Evolutionary conservation across 495 filamentous ascomycete genomes (phyloP).

Genomic region (Venustampulla echinocandica): DNA sequence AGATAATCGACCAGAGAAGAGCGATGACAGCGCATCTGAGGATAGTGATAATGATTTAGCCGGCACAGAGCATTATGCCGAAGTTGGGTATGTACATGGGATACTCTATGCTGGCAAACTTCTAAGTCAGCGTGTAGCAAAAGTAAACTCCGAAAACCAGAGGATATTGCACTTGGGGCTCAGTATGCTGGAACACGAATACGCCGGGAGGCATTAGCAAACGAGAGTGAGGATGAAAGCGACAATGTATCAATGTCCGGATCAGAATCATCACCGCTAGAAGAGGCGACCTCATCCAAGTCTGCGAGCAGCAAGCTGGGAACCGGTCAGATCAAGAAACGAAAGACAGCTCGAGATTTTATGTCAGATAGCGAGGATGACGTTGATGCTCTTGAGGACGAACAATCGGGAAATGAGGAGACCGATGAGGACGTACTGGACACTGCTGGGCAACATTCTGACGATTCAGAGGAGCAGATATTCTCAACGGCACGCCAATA

Average conservation of each 20-base stretch:
- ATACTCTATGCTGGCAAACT: constrained; percentile 1
- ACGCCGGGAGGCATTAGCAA: constrained; percentile 59
- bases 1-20: constrained; percentile 38
- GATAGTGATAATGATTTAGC: constrained; percentile 40
- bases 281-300: no score
- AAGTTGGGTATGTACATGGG: constrained; percentile 66
- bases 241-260: constrained; percentile 29
- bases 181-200: constrained; percentile 75
- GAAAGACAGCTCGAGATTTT: constrained; percentile 42
- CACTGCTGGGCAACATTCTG: constrained; percentile 21
- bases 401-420: constrained; percentile 18
- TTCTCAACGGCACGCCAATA: constrained; percentile 6
- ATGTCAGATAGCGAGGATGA: constrained; percentile 40
- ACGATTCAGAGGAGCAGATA: constrained; percentile 19
- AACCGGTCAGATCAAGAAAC: no score
- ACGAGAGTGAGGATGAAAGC: constrained; percentile 36
- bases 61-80: constrained; percentile 75
- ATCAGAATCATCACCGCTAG: no score
- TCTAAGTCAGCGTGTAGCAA: constrained; percentile 45
- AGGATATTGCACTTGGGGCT: constrained; percentile 57
- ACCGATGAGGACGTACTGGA: constrained; percentile 25
- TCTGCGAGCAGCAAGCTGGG: no score
- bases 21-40: constrained; percentile 43
- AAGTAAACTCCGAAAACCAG: constrained; percentile 72
- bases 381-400: constrained; percentile 21